phyloP scores from a whole-genome alignment of 2,329 filamentous ascomycete genomes.

The Apiospora sp. region DNA sequence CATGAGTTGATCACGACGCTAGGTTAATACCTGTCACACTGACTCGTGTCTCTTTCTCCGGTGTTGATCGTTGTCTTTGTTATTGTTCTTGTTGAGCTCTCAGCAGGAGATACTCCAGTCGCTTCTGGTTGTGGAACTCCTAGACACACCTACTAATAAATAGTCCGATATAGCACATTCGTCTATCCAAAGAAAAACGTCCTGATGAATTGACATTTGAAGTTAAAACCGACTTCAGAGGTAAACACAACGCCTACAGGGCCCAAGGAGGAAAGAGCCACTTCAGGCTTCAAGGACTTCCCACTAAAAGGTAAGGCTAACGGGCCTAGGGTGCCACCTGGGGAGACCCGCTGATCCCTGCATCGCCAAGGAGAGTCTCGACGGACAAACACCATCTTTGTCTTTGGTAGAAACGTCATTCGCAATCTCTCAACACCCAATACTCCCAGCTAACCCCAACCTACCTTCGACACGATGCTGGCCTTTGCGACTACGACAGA shows the following conservation, averaged over 20 bases:
- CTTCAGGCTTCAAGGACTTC: neutral
- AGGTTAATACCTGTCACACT: neutral
- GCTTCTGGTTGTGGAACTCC: neutral
- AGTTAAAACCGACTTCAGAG: neutral
- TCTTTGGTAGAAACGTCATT: conserved; percentile 18
- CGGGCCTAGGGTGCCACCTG: conserved; percentile 4
- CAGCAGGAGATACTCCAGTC: neutral
- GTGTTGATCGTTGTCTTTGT: neutral
- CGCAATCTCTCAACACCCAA: conserved; percentile 21
- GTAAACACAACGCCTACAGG: neutral
- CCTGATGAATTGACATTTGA: too few relatives aligned
- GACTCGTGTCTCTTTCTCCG: neutral
- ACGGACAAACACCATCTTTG: conserved; percentile 11
- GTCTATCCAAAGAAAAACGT: neutral
- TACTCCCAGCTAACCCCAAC: conserved; percentile 13
- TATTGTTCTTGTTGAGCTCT: neutral
- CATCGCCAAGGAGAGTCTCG: conserved; percentile 5
- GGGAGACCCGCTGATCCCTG: conserved; percentile 18
- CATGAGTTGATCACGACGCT: neutral
- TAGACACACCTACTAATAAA: neutral
- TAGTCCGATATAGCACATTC: neutral
- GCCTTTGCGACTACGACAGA: neutral
- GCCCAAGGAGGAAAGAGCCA: neutral
- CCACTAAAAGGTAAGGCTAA: neutral
- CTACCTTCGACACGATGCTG: conserved; percentile 9